Evolutionary conservation across 345 rosid species (phyloP).

Genomic region (Theobroma cacao): DNA sequence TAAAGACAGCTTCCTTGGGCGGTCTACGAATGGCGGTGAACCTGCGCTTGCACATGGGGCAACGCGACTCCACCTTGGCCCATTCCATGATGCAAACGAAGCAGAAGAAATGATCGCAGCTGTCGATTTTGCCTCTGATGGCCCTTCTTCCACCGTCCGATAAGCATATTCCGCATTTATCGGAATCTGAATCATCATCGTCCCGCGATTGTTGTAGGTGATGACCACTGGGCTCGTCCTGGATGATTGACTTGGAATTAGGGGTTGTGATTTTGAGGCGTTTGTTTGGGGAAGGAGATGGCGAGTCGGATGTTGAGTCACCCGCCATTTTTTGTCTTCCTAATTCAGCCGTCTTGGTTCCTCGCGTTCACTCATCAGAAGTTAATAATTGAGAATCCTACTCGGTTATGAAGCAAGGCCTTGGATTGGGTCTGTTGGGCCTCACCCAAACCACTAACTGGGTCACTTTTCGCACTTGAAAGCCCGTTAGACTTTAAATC

Average conservation of each 20-base stretch:
- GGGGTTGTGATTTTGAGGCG: conserved; percentile 18
- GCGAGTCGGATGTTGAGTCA: neutral
- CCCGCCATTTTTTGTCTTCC: neutral
- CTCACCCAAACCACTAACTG: neutral
- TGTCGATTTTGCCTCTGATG: conserved; percentile 49
- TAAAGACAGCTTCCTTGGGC: conserved; percentile 34
- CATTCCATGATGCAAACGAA: conserved; percentile 67
- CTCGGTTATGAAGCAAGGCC: neutral
- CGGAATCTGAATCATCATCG: conserved; percentile 1
- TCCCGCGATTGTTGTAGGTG: neutral
- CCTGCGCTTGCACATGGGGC: conserved; percentile 60
- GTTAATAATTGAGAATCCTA: no score
- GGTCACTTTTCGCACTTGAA: neutral
- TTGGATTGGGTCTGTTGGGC: neutral
- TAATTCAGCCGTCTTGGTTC: neutral
- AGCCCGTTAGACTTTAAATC: no score
- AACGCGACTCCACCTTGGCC: conserved; percentile 59
- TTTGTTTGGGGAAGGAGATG: conserved; percentile 16
- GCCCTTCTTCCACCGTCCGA: conserved; percentile 33
- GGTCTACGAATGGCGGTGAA: conserved; percentile 44
- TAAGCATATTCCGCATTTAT: conserved; percentile 52
- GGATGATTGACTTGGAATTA: neutral
- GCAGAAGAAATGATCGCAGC: conserved; percentile 67
- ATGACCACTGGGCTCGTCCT: neutral
- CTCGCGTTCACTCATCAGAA: neutral